Conservation (phyloP, 805 yeast species). For the Blastobotrys attinorum region DNA sequence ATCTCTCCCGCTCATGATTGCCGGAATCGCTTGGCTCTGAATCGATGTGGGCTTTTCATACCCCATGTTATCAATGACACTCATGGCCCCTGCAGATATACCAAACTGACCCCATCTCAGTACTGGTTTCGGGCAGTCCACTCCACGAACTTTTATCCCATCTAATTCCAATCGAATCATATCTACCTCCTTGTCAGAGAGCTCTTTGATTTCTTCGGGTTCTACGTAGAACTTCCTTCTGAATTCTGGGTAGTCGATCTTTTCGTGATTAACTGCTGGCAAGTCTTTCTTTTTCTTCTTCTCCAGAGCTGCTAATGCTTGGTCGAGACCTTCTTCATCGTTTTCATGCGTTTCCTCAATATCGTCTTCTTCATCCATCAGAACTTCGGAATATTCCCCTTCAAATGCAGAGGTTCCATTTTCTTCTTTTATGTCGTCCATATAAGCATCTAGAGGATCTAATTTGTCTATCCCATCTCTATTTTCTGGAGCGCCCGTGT, state of each 20-base stretch:
- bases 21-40: slow-evolving; percentile 86
- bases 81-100: slow-evolving; percentile 50
- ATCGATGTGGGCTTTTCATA: slow-evolving; percentile 73
- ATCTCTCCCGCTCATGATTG: slow-evolving; percentile 83
- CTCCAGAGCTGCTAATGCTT: slow-evolving; percentile 25
- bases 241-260: slow-evolving; percentile 44
- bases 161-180: slow-evolving; percentile 46
- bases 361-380: slow-evolving; percentile 16
- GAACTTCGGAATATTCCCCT: slow-evolving; percentile 12
- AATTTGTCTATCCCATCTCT: slow-evolving; percentile 24
- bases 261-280: slow-evolving; percentile 39
- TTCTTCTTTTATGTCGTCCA: slow-evolving; percentile 24
- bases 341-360: slow-evolving; percentile 26
- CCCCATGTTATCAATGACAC: slow-evolving; percentile 42
- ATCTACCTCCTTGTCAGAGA: slow-evolving; percentile 50
- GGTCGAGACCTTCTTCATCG: slow-evolving; percentile 24
- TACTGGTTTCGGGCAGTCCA: slow-evolving; percentile 54
- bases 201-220: slow-evolving; percentile 41
- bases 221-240: slow-evolving; percentile 56
- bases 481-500: slow-evolving; percentile 1
- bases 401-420: slow-evolving; percentile 1
- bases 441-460: slow-evolving; percentile 43
- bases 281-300: slow-evolving; percentile 44
- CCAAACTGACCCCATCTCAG: slow-evolving; percentile 77
- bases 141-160: slow-evolving; percentile 61